Evolutionary conservation across 1,284 basidiomycete species (phyloP).

Genomic region (Cerrena zonata): DNA sequence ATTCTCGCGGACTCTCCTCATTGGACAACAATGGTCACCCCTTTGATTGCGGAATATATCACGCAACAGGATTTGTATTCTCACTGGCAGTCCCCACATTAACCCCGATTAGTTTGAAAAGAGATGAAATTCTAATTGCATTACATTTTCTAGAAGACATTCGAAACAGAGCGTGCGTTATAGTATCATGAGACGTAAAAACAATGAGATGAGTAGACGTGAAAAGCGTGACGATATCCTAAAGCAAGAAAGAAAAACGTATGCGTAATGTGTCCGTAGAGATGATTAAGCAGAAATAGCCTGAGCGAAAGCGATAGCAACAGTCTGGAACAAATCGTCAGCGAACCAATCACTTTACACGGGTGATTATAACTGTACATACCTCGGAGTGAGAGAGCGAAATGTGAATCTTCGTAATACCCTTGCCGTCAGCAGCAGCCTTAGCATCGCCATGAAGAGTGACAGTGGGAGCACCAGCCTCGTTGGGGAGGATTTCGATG

Average conservation of each 20-base stretch:
- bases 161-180: neutral
- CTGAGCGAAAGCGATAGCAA: slow-evolving; percentile 79
- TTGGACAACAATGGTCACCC: slow-evolving; percentile 40
- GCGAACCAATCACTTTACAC: neutral
- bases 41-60: slow-evolving; percentile 45
- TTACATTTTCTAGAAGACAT: neutral
- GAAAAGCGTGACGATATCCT: neutral
- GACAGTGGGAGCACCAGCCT: slow-evolving; percentile 67
- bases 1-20: slow-evolving; percentile 32
- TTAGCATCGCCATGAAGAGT: slow-evolving; percentile 80
- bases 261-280: slow-evolving; percentile 4
- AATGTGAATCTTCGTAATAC: slow-evolving; percentile 71
- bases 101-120: neutral
- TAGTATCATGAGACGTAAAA: slow-evolving; percentile 1
- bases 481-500: slow-evolving; percentile 86
- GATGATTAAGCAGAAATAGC: slow-evolving; percentile 37
- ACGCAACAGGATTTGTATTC: slow-evolving; percentile 45
- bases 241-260: slow-evolving; percentile 3
- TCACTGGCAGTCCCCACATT: neutral
- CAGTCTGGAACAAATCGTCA: slow-evolving; percentile 41
- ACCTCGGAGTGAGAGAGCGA: slow-evolving; percentile 91
- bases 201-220: too few relatives aligned
- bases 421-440: slow-evolving; percentile 67
- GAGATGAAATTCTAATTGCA: neutral
- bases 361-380: slow-evolving; percentile 24